These are phyloP conservation scores for Zopfia rhizophila DNA, from an alignment of 2,329 filamentous ascomycete genomes.

Conservation along the genomic window DNA sequence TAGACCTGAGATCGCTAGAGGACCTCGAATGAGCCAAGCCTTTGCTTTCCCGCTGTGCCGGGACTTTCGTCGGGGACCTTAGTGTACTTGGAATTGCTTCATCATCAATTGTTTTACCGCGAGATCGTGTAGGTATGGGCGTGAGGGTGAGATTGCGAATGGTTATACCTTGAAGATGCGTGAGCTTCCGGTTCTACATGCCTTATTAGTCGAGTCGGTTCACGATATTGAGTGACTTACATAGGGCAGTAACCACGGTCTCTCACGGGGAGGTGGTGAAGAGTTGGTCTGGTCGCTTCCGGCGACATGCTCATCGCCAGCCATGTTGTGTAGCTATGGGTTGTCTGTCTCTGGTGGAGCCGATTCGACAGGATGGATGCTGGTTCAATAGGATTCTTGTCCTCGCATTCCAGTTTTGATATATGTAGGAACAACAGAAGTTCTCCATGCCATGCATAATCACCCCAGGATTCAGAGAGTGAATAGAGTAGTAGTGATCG, in stretches of 20 bases:
- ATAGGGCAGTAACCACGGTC: slow-evolving; percentile 51
- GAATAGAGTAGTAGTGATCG: slow-evolving; percentile 10
- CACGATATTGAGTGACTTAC: slow-evolving; percentile 25
- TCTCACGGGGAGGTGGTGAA: slow-evolving; percentile 39
- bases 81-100: slow-evolving; percentile 75
- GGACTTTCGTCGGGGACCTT: slow-evolving; percentile 74
- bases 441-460: too few relatives aligned
- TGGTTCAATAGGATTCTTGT: neutral
- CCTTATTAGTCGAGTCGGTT: slow-evolving; percentile 11
- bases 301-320: slow-evolving; percentile 25
- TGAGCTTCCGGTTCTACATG: slow-evolving; percentile 81
- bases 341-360: slow-evolving; percentile 1
- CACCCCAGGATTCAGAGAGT: neutral
- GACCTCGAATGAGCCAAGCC: slow-evolving; percentile 68
- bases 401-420: too few relatives aligned
- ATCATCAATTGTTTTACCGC: slow-evolving; percentile 76
- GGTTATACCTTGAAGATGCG: slow-evolving; percentile 87
- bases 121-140: slow-evolving; percentile 61
- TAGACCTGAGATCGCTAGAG: slow-evolving; percentile 62
- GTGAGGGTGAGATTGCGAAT: slow-evolving; percentile 84
- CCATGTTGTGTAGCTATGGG: slow-evolving; percentile 35
- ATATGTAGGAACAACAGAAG: too few relatives aligned
- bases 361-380: slow-evolving; percentile 3
- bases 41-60: slow-evolving; percentile 62
- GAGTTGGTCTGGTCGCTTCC: slow-evolving; percentile 22